Evolutionary conservation across 2,329 filamentous ascomycete genomes (phyloP), one percentile per base, ranked within the genome.

Genomic region (Paraphaeosphaeria minitans): DNA sequence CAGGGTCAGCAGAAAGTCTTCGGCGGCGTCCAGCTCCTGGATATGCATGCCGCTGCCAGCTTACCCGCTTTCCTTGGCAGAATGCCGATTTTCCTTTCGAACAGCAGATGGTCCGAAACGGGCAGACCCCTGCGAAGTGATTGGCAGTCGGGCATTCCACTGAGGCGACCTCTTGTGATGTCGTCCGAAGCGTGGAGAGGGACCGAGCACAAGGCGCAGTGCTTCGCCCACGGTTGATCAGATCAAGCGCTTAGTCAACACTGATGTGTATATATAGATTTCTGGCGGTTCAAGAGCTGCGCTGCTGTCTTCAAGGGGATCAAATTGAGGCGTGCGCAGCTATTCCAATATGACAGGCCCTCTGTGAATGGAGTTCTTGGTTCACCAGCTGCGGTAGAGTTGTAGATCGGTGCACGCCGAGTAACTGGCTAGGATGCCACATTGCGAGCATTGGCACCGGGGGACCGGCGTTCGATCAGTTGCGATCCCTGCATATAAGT

Each of bases 51-150:
- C 39, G 51, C 27, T 22, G 16, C 10, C 41, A 8, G 51, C 51
- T 53, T 45, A 53, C 51, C 39, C 41, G 51, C 29, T 7, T 29
- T n/a, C 22, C 37, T 45, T 45, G 41, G 51, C 51, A n/a, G n/a
- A 22, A 45, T 10, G 41, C 51, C 51, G 50, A 53, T 31, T 45
- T 35, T 53, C 50, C 51, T 16, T 35, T 53, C n/a, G 35, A 35
- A 37, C 10, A n/a, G 4, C 27, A 21, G 35, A 46, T 22, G 24
- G 41, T 35, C 51, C 51, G 51, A 37, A 53, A 45, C 41, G 51
- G 51, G 51, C 51, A 37, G 7, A 46, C 41, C 51, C 51, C 41
- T 53, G 51, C 41, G 24, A 8, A 46, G 22, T 8, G 41, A 46
- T 45, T 53, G 51, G 39, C 19, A 45, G 19, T 19, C 27, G 39